Evolutionary conservation across 2,329 filamentous ascomycete species (phyloP), one percentile per base, ranked within the genome.

Genomic region (Arthrobotrys sphaeroides): DNA sequence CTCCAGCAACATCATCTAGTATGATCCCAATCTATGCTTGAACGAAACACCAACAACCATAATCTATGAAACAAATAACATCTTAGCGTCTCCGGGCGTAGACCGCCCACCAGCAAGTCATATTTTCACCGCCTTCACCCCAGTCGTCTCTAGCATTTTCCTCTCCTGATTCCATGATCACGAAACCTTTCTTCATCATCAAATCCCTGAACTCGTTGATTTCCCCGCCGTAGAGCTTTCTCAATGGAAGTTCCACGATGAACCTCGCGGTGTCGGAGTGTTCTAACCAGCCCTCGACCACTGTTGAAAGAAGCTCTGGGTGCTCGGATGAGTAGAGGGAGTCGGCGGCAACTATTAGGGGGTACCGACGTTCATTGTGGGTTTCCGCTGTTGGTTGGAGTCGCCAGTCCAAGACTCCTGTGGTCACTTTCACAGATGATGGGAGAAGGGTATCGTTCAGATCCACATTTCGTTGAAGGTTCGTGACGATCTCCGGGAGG

Each of bases 321-420:
- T 98, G 95, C 2, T 91, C 87, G 55, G 93, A 87, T 49, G 94
- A 93, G 82, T 98, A 98, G 18, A 99, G 84, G 0, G 92, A 88
- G 82, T 99, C 95, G 1, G 94, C 93, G 1, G 89, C 92, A 1
- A 99, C 85, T 45, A 98, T 88, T 65, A 97, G 84, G 85, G 90
- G 81, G 78, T 84, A 85, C 45, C 38, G 47, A 83, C 85, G 45
- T 85, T 84, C 36, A 24, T 31, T 13, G 24, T 18, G 9, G 16
- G 80, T 78, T 84, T 84, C 0, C 5, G 83, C 82, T 13, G 83
- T 82, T 3, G 81, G 77, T 5, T 80, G 81, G 36, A 86, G 86
- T 2, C 88, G 88, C 93, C 94, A 97, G 38, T 93, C 92, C 65
- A 98, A 84, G 2, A 90, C 84, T 0, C 89, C 91, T 0, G 88